phyloP scores from a whole-genome alignment of 2,329 filamentous ascomycete species.

The Talaromyces sp. region DNA sequence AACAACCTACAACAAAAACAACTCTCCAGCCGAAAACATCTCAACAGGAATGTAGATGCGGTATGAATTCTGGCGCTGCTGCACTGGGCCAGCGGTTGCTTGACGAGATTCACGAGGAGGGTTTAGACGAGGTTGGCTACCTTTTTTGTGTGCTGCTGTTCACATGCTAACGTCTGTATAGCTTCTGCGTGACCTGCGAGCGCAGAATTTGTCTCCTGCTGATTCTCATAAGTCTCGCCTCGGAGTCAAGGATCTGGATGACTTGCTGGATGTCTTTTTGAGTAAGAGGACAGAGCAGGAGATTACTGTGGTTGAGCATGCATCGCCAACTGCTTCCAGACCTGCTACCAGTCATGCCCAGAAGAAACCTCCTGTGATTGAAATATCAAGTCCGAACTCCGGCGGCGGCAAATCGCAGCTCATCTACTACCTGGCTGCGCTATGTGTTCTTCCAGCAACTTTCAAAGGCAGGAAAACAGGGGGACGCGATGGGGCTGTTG shows the following conservation, averaged over 20 bases:
- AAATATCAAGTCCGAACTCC: constrained; percentile 49
- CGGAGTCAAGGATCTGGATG: constrained; percentile 45
- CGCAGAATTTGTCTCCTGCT: constrained; percentile 19
- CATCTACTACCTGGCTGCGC: constrained; percentile 51
- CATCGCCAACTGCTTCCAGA: background rate
- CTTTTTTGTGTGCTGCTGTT: background rate
- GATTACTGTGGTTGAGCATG: background rate
- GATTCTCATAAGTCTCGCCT: constrained; percentile 23
- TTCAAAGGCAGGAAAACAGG: constrained; percentile 27
- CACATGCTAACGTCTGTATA: constrained; percentile 9
- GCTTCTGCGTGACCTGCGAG: constrained; percentile 26
- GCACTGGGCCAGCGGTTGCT: constrained; percentile 51
- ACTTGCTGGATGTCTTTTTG: constrained; percentile 34
- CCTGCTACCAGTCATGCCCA: background rate
- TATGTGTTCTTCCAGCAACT: constrained; percentile 45
- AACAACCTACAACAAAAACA: too few relatives aligned
- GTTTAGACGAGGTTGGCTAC: constrained; percentile 41
- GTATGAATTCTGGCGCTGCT: constrained; percentile 18
- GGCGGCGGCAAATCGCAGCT: constrained; percentile 56
- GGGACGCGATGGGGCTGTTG: constrained; percentile 46
- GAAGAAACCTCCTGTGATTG: constrained; percentile 39
- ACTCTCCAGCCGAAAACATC: background rate
- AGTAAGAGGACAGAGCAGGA: background rate
- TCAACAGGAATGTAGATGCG: background rate
- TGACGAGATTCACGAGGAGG: constrained; percentile 45